phyloP scores from a whole-genome alignment of 345 rosid genomes.

The Populus euphratica region DNA sequence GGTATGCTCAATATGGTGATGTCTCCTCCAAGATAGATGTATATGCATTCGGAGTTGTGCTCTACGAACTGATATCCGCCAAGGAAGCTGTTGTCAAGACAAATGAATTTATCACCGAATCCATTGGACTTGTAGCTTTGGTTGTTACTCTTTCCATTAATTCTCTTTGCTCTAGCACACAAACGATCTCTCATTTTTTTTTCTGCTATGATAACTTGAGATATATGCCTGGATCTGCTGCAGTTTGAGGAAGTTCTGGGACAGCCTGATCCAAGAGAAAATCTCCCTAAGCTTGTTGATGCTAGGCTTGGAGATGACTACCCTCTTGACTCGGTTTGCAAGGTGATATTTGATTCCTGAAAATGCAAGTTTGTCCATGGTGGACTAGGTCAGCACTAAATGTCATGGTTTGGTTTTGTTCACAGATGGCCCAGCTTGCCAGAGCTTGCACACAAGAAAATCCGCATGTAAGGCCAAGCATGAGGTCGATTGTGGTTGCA shows the following conservation, averaged over 20 bases:
- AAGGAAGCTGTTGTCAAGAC: conserved; percentile 78
- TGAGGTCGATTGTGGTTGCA: conserved; percentile 80
- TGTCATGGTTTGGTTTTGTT: background rate
- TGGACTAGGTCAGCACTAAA: background rate
- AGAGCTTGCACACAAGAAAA: conserved; percentile 76
- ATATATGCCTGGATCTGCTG: background rate
- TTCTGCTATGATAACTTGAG: background rate
- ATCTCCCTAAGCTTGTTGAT: conserved; percentile 55
- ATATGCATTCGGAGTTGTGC: conserved; percentile 95
- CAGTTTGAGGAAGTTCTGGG: conserved; percentile 79
- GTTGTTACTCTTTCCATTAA: conserved; percentile 34
- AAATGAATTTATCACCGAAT: conserved; percentile 45
- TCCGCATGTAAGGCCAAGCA: conserved; percentile 68
- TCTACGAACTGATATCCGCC: conserved; percentile 86
- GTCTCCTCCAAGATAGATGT: conserved; percentile 92
- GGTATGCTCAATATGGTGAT: conserved; percentile 82
- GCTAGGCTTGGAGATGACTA: conserved; percentile 69
- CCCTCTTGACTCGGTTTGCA: conserved; percentile 61
- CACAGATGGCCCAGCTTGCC: conserved; percentile 81
- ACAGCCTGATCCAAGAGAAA: conserved; percentile 55
- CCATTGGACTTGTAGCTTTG: conserved; percentile 86
- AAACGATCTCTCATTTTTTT: background rate
- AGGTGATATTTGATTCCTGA: conserved; percentile 37
- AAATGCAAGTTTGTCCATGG: background rate
- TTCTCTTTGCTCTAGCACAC: too few species aligned